These are phyloP conservation scores for Suillus alpinus DNA, from an alignment of 768 basidiomycete species.

Conservation along the genomic window DNA sequence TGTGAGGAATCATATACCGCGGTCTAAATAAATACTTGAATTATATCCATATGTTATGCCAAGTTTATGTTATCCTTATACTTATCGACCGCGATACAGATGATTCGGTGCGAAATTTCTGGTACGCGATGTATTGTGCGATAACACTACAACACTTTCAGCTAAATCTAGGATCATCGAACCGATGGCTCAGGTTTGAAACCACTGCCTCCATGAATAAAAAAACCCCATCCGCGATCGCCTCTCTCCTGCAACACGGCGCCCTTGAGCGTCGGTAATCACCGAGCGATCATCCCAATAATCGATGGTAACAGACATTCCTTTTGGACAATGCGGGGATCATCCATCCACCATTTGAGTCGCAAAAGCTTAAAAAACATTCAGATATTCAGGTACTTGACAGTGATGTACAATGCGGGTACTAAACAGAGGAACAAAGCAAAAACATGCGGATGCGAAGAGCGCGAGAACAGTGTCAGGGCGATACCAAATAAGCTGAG, in stretches of 20 bases:
- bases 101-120: neutral
- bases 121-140: neutral
- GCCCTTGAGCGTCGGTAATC: neutral
- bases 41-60: neutral
- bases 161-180: neutral
- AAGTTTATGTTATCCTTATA: neutral
- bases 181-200: neutral
- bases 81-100: neutral
- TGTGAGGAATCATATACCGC: neutral
- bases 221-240: neutral
- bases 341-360: neutral
- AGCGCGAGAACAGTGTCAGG: neutral
- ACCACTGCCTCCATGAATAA: neutral
- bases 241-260: neutral
- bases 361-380: neutral
- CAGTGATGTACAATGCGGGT: neutral
- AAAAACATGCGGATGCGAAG: neutral
- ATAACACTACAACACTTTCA: neutral
- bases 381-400: conserved; percentile 1
- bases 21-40: neutral
- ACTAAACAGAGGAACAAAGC: neutral
- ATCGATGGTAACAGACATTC: neutral
- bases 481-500: neutral
- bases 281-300: neutral
- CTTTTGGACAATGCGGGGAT: neutral